Percentiles rank a stretch among this genome's conserved stretches.
These are phyloP conservation scores for Potentilla sterilis DNA, from an alignment of 306 rosid genomes.

Conservation along the genomic window DNA sequence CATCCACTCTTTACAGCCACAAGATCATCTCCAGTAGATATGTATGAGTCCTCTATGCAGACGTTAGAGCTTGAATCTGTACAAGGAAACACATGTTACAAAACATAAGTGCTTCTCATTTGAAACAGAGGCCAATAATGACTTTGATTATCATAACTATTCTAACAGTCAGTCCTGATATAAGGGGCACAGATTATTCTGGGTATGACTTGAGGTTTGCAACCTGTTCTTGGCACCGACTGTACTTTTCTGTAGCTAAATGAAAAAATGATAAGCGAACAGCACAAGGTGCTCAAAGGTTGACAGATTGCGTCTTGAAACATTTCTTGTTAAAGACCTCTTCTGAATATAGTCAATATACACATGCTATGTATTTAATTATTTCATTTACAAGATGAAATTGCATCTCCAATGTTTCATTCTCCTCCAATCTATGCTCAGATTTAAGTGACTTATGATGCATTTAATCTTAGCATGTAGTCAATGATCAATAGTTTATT, in stretches of 20 bases:
- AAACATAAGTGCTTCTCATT: background rate
- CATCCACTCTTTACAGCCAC: conserved; percentile 92
- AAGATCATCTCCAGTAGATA: conserved; percentile 87
- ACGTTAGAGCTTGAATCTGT: conserved; percentile 85
- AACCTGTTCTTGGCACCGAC: background rate
- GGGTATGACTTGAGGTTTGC: background rate
- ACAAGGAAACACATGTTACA: conserved; percentile 12
- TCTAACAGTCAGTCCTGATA: background rate
- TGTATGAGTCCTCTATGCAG: conserved; percentile 86
- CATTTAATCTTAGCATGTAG: background rate
- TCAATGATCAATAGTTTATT: background rate
- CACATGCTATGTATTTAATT: background rate
- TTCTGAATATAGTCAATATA: background rate
- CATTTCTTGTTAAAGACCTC: background rate
- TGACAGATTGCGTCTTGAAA: background rate
- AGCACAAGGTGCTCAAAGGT: background rate
- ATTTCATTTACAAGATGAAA: background rate
- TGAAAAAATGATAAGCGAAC: background rate
- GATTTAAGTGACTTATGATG: background rate
- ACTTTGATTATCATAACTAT: background rate
- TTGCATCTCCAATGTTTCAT: background rate
- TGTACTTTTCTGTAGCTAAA: background rate
- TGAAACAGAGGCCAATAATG: background rate
- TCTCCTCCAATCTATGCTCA: background rate
- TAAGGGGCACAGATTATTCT: background rate